Evolutionary conservation across 2,329 filamentous ascomycete genomes (phyloP).

Genomic region (Colletotrichum tanaceti): DNA sequence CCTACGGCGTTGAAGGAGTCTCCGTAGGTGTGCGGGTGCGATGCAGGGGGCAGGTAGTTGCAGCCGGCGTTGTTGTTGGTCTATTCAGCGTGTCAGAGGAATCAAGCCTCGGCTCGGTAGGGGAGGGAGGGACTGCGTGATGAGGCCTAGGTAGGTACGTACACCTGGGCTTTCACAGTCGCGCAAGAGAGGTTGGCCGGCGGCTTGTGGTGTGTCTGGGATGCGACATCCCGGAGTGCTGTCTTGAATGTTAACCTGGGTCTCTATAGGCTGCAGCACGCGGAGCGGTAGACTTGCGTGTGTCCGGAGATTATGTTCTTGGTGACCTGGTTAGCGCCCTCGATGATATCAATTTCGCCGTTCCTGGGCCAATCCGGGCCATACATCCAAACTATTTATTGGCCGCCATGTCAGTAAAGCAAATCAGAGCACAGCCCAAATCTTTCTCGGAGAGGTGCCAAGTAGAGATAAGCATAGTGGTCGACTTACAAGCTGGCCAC

Average conservation of each 20-base stretch:
- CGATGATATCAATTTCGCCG: slow-evolving; percentile 78
- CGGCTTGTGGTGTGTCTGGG: slow-evolving; percentile 40
- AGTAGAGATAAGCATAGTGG: not conserved
- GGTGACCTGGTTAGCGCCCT: slow-evolving; percentile 73
- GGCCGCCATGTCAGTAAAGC: not conserved
- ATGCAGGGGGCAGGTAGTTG: slow-evolving; percentile 54
- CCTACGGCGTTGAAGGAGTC: slow-evolving; percentile 73
- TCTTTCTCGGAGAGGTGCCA: not conserved
- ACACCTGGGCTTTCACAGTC: slow-evolving; percentile 45
- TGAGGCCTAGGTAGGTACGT: slow-evolving; percentile 27
- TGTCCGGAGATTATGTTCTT: slow-evolving; percentile 72
- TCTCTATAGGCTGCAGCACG: not conserved
- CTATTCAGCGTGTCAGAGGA: slow-evolving; percentile 11
- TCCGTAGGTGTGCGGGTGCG: slow-evolving; percentile 65
- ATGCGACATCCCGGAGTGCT: slow-evolving; percentile 47
- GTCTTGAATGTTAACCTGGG: slow-evolving; percentile 40
- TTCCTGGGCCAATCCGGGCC: slow-evolving; percentile 68
- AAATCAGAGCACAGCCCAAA: too few relatives aligned
- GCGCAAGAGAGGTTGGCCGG: slow-evolving; percentile 32
- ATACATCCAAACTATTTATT: slow-evolving; percentile 63
- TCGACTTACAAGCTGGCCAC: slow-evolving; percentile 75
- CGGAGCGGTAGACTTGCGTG: slow-evolving; percentile 54
- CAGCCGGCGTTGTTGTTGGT: slow-evolving; percentile 57
- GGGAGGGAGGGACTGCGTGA: not conserved
- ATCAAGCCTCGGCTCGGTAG: not conserved